Base-by-base conservation (phyloP, 768 basidiomycete species). In the Hygrophoropsis aurantiaca region DNA sequence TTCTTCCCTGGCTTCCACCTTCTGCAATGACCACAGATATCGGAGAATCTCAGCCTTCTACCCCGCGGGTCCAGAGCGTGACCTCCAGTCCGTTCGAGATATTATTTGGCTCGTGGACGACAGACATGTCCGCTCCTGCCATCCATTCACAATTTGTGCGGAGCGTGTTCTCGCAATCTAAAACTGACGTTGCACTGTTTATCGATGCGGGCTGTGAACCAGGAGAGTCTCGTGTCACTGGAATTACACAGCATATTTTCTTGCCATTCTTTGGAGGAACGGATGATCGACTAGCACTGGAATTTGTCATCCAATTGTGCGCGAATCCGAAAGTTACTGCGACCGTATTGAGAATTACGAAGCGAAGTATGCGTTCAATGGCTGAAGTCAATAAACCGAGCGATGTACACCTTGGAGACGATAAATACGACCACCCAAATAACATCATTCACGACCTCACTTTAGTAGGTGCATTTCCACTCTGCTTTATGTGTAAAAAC, bases 241-340 rank as follows among this genome's bases (percentile, higher is more conserved):
- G 58, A 40, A 66, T 62, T 45, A 64, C 58, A 23, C 80, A 82
- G 55, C 85, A 88, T 60, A 56, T 94, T 15, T 85, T 89, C 68
- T 58, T 94, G 25, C 86, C 89, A 1, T 94, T 94, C 79, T 86
- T 89, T 60, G 91, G 91, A 34, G 93, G 91, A 0, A 85, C 90
- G 0, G 93, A 95, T 65, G 91, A 93, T 61, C 76, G 93, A 2
- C 73, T 90, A 21, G 88, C 89, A 0, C 68, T 95, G 38, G 80
- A 85, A 26, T 82, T 94, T 58, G 84, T 87, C 16, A 76, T 84
- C 15, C 91, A 91, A 66, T 69, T 93, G 37, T 91, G 87, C 58
- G 70, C 74, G 41, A 84, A 83, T 54, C 67, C 75, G n/a, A 69
- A 70, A 46, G 74, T 88, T 4, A 75, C 70, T 13, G 92, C 88